phyloP scores from a whole-genome alignment of 1,139 yeast species.

The Candida tunisiensis region DNA sequence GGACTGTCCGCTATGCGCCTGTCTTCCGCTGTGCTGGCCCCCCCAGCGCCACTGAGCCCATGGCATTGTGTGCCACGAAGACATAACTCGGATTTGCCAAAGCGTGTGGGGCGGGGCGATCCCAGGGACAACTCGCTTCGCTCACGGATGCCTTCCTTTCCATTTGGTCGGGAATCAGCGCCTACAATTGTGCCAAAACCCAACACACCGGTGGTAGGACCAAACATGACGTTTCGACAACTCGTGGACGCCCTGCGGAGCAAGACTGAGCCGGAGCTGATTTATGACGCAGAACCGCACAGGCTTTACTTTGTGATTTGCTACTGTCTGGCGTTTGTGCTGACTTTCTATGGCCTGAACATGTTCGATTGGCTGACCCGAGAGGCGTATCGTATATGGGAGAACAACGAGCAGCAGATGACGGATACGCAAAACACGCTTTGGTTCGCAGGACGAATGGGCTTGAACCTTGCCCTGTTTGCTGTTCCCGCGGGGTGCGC shows the following conservation, averaged over 20 bases:
- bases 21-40: too few species aligned
- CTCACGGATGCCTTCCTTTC: conserved; percentile 32
- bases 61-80: too few species aligned
- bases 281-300: conserved; percentile 77
- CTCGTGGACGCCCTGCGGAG: conserved; percentile 43
- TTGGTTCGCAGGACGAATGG: conserved; percentile 23
- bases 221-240: conserved; percentile 39
- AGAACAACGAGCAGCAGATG: conserved; percentile 33
- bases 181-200: conserved; percentile 49
- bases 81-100: not conserved
- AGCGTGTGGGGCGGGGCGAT: conserved; percentile 2
- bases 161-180: conserved; percentile 45
- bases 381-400: conserved; percentile 39
- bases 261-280: conserved; percentile 48
- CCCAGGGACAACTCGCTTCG: conserved; percentile 13
- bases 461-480: conserved; percentile 25
- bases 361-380: conserved; percentile 39
- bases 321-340: conserved; percentile 50
- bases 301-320: conserved; percentile 55
- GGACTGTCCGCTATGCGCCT: too few species aligned
- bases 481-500: conserved; percentile 27
- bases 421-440: conserved; percentile 20
- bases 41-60: too few species aligned
- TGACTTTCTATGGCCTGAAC: conserved; percentile 49
- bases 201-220: conserved; percentile 43